Conservation (phyloP, 352 stramenopile species). For the Phytophthora sansomeana region DNA sequence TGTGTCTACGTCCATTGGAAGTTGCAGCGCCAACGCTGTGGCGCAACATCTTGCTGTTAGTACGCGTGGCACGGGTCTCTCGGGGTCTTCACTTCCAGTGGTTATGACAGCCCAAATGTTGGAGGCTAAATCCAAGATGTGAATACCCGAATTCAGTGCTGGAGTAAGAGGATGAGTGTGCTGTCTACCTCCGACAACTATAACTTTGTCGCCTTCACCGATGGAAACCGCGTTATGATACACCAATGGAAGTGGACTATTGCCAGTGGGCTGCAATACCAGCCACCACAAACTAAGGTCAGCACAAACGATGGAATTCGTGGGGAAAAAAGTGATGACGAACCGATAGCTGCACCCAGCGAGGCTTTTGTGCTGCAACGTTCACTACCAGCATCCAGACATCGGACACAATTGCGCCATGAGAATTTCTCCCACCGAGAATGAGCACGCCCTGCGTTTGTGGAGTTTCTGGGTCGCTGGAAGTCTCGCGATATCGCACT, state of each 20-base stretch:
- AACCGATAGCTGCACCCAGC: constrained; percentile 55
- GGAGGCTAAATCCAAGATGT: constrained; percentile 56
- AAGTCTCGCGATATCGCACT: constrained; percentile 24
- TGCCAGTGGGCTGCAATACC: constrained; percentile 48
- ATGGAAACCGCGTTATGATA: constrained; percentile 54
- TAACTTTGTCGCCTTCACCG: constrained; percentile 43
- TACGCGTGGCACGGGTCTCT: constrained; percentile 5
- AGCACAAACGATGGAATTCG: neutral
- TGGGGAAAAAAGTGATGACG: constrained; percentile 5
- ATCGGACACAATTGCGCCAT: constrained; percentile 48
- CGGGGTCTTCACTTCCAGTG: constrained; percentile 8
- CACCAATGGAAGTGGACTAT: constrained; percentile 58
- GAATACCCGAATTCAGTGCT: constrained; percentile 47
- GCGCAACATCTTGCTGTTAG: constrained; percentile 47
- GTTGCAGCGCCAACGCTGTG: constrained; percentile 37
- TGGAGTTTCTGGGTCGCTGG: constrained; percentile 22
- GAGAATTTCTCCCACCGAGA: constrained; percentile 51
- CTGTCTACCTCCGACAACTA: constrained; percentile 60
- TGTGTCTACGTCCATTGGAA: constrained; percentile 40
- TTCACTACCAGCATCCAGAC: constrained; percentile 55
- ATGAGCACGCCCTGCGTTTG: constrained; percentile 49
- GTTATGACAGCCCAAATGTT: constrained; percentile 55
- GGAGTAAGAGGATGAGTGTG: neutral
- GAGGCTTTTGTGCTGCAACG: constrained; percentile 20
- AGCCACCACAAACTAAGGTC: constrained; percentile 2